Evolutionary conservation across 805 yeast genomes (phyloP).

Genomic region (Saturnispora halmiae): DNA sequence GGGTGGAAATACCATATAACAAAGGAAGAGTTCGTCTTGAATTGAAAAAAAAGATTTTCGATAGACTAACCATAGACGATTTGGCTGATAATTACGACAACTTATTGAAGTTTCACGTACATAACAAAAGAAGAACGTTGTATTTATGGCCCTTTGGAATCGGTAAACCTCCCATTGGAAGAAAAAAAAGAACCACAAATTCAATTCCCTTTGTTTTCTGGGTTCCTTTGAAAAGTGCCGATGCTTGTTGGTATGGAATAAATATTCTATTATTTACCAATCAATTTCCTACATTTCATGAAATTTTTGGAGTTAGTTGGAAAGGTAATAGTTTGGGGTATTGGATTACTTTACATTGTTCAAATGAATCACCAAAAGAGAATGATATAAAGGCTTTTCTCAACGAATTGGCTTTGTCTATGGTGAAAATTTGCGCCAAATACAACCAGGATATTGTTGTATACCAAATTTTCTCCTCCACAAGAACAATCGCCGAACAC

Average conservation of each 20-base stretch:
- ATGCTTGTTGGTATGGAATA: constrained; percentile 4
- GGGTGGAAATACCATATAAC: constrained; percentile 6
- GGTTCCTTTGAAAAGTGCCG: constrained; percentile 1
- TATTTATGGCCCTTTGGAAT: constrained; percentile 7
- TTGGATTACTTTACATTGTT: constrained; percentile 1
- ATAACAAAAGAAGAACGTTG: constrained; percentile 6
- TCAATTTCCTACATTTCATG: not conserved
- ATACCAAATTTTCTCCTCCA: not conserved
- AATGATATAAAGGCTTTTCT: not conserved
- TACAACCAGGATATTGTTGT: not conserved
- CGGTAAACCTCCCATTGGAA: constrained; percentile 6
- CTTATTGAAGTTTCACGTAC: constrained; percentile 9
- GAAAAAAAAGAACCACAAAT: not conserved
- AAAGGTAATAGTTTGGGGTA: not conserved
- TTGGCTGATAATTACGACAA: constrained; percentile 2
- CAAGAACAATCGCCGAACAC: not conserved
- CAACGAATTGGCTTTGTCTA: not conserved
- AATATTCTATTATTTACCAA: constrained; percentile 3
- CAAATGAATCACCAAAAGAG: not conserved
- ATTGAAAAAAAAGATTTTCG: constrained; percentile 3
- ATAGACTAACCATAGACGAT: not conserved
- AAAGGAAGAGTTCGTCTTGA: not conserved
- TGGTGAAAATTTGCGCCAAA: not conserved
- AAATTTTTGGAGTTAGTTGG: constrained; percentile 10
- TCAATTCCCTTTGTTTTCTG: not conserved